Base-by-base conservation (phyloP, 768 basidiomycete species). In the Collybia nuda region DNA sequence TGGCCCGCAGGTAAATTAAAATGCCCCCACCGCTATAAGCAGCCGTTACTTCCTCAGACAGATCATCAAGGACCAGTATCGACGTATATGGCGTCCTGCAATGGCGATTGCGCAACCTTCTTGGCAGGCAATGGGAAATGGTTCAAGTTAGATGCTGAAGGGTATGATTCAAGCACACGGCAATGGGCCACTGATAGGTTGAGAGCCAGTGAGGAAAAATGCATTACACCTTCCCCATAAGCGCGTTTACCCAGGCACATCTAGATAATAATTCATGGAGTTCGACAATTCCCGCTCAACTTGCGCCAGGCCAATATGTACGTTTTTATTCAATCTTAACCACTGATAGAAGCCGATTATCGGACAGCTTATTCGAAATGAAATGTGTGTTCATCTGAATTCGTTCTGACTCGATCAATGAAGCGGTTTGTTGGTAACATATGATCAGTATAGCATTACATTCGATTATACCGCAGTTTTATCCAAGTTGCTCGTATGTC, bases 61-160 rank as follows among this genome's bases (percentile, higher is more conserved):
- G 78, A 78, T 56, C 79, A 78, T 59, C 65, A 73, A 59, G 77
- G 78, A 3, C 77, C 75, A 22, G 71, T 78, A 18, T 74, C 73
- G 22, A 78, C 74, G n/a, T 78, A 78, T 57, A 79, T 80, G 77
- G 65, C 76, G 23, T 73, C 73, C 11, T 80, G 78, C 61, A 67
- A 68, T 47, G 75, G 72, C 19, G 69, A 73, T 47, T 80, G 78
- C 49, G 58, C 71, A 6, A 64, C 55, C 2, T 73, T 75, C 53
- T 53, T 56, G 18, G 70, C 73, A 29, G 67, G 68, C 48, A 55
- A 61, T 38, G 75, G 73, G 15, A 62, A 64, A 47, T 79, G 76
- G 78, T 79, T 79, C 68, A 79, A 79, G 58, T 48, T 79, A 46
- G 75, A 79, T 58, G 73, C 72, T 11, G 67, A 54, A 24, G 77